Percentiles rank a stretch among this genome's conserved stretches.
These are phyloP conservation scores for Pestalotiopsis sp. DNA, from an alignment of 2,329 filamentous ascomycete genomes.

Conservation along the genomic window DNA sequence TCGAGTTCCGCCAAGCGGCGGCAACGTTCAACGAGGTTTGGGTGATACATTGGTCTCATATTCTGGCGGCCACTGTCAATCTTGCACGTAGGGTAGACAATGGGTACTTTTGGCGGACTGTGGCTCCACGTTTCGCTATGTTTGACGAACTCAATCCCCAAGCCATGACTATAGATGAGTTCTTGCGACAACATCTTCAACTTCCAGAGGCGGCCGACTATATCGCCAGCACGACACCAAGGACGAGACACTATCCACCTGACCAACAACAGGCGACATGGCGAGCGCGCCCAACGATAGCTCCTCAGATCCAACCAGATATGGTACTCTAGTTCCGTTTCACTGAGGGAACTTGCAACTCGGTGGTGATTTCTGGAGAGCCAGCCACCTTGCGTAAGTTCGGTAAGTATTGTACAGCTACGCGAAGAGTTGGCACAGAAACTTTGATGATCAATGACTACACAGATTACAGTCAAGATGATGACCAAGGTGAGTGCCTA, in stretches of 20 bases:
- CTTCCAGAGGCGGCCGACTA: background rate
- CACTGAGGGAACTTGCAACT: background rate
- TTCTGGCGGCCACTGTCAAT: background rate
- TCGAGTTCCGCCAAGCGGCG: slow-evolving; percentile 4
- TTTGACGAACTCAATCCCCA: background rate
- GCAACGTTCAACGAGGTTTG: background rate
- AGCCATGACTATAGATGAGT: background rate
- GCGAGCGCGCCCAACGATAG: background rate
- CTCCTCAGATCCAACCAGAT: background rate
- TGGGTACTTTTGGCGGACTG: background rate
- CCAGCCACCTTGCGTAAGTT: background rate
- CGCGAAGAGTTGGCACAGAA: background rate
- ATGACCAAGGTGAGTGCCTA: too few relatives aligned
- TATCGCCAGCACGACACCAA: background rate
- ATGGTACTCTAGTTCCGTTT: background rate
- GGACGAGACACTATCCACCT: background rate
- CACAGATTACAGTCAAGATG: too few relatives aligned
- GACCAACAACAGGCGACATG: background rate
- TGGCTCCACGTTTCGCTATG: background rate
- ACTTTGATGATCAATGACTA: too few relatives aligned
- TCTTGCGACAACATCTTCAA: background rate
- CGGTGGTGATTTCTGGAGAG: background rate
- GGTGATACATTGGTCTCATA: background rate
- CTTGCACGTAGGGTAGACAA: background rate
- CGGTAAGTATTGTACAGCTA: background rate